Conservation (phyloP, 805 yeast species). For the Starmerella tilneyi region DNA sequence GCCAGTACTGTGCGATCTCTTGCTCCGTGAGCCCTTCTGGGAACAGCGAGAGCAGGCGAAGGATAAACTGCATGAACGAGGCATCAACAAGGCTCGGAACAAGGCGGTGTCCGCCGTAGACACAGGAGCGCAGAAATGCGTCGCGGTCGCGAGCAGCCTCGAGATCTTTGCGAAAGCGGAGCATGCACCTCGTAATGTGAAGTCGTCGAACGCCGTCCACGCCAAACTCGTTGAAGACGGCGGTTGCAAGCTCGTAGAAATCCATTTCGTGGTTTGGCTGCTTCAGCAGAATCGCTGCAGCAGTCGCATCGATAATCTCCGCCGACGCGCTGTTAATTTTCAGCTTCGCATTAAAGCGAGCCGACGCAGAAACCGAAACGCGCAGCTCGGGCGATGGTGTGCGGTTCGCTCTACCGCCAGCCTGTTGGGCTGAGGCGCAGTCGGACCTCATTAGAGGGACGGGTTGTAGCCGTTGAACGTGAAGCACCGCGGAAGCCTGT, state of each 20-base stretch:
- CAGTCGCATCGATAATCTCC: slow-evolving; percentile 4
- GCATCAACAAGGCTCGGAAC: slow-evolving; percentile 3
- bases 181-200: neutral
- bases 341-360: neutral
- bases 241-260: slow-evolving; percentile 3
- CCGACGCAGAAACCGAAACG: neutral
- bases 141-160: neutral
- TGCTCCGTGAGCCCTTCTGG: neutral
- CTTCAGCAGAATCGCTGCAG: neutral
- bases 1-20: slow-evolving; percentile 6
- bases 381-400: neutral
- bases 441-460: too few species aligned
- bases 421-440: too few species aligned
- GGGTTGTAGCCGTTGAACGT: too few species aligned
- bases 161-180: neutral
- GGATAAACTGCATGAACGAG: slow-evolving; percentile 4
- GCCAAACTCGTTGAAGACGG: neutral
- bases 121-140: neutral
- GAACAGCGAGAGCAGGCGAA: slow-evolving; percentile 2
- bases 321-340: slow-evolving; percentile 1
- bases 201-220: neutral
- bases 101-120: neutral
- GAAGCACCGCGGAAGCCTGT: too few species aligned
- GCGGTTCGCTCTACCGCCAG: too few species aligned
- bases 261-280: slow-evolving; percentile 2